Conservation (phyloP, 2,329 filamentous ascomycete species). For the Hawksworthiomyces lignivorus region DNA sequence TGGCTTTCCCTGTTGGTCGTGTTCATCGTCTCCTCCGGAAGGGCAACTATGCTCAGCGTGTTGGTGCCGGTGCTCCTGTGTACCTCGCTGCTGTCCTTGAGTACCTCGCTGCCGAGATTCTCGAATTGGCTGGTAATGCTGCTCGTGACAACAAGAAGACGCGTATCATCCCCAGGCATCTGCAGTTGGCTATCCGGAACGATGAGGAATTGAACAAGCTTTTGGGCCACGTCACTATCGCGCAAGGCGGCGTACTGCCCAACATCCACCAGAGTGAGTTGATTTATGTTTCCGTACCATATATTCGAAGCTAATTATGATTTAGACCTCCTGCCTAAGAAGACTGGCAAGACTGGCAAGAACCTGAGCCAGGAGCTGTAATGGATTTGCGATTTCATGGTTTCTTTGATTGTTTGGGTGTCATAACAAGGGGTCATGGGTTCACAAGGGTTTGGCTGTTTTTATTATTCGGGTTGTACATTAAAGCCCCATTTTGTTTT, state of each 20-base stretch:
- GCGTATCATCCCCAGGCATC: slow-evolving; percentile 97
- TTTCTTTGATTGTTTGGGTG: slow-evolving; percentile 53
- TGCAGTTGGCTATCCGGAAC: slow-evolving; percentile 98
- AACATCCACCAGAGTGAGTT: slow-evolving; percentile 93
- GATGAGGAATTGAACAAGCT: slow-evolving; percentile 99
- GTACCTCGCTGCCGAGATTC: slow-evolving; percentile 97
- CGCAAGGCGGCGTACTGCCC: slow-evolving; percentile 94
- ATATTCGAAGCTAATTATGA: slow-evolving; percentile 21
- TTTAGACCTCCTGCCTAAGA: slow-evolving; percentile 95
- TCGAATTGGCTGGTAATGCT: slow-evolving; percentile 97
- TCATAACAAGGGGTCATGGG: slow-evolving; percentile 79
- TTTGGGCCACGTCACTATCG: slow-evolving; percentile 94
- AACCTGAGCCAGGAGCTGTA: slow-evolving; percentile 91
- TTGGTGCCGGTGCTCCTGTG: slow-evolving; percentile 95
- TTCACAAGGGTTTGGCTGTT: slow-evolving; percentile 62
- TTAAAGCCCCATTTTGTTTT: slow-evolving; percentile 46
- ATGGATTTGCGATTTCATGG: slow-evolving; percentile 34
- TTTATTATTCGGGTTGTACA: slow-evolving; percentile 62
- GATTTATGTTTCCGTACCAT: not conserved
- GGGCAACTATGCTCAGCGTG: slow-evolving; percentile 99
- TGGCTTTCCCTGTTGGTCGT: slow-evolving; percentile 97
- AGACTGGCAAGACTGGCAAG: slow-evolving; percentile 94
- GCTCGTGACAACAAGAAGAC: slow-evolving; percentile 99
- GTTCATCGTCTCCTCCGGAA: slow-evolving; percentile 99
- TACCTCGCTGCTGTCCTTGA: slow-evolving; percentile 97